Evolutionary conservation across 192 early-diverging fungal species (phyloP), one percentile per base, ranked within the genome.

Genomic region (Coemansia sp.): DNA sequence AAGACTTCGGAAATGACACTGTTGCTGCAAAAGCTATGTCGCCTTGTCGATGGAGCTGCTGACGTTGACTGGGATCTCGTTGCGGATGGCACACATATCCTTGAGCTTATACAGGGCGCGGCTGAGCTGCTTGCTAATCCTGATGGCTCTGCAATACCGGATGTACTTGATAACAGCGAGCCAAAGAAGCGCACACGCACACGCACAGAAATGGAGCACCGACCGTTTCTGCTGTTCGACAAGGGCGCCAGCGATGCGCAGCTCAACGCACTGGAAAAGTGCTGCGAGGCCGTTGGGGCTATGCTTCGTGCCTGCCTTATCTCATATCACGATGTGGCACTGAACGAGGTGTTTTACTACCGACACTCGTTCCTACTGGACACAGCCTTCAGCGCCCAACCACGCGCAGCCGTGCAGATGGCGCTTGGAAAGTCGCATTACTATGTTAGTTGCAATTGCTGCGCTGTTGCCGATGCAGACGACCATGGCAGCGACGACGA

Each of bases 391-490:
- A 82, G 85, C 26, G 86, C 94, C 6, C 89, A 92, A 64, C 91
- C 94, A 12, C 86, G 95, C 5, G 89, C 88, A 38, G 85, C 89
- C 3, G 82, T 96, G 22, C 93, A 95, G 60, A 90, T 90, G 2
- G 96, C 92, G 0, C 75, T 98, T 4, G 87, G 86, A 2, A 87
- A 91, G 47, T 81, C 93, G 2, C 65, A 75, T 10, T 80, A 90
- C 68, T 97, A 96, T 68, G 82, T 98, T 3, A 71, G 86, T 22
- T 98, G 95, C 76, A 62, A 78, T 15, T 97, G 94, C 72, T 98
- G 96, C 71, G 62, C 36, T 7, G 31, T 49, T 3, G 10, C 37
- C 28, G 65, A 54, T 14, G 50, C 49, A 22, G 25, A 22, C 10
- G 67, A 59, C 28, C 68, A 75, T 11, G 68, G 12, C 37, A 57